Base-by-base conservation (phyloP, 2,329 filamentous ascomycete species). In the Venturia nashicola region DNA sequence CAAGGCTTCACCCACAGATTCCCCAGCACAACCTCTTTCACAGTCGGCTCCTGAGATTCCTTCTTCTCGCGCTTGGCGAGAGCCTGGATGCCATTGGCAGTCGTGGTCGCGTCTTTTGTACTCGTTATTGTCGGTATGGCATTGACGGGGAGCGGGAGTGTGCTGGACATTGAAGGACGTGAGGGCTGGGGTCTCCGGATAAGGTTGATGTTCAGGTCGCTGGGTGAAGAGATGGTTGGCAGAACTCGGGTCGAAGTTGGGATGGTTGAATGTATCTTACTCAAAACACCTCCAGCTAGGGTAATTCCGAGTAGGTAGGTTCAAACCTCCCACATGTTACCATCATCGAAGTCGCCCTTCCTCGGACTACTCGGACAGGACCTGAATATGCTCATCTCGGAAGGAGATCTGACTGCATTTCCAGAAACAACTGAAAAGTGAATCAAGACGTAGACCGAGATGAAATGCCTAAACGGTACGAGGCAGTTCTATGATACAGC, bases 1-100 rank as follows among this genome's bases (percentile, higher is more conserved):
- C 92, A 96, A 2, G 92, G 89, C 69, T 87, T 86, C 77, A 97
- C 95, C 70, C 86, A 85, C 40, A 94, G 80, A 70, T 91, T 85
- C 5, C 92, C 93, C 66, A 97, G 80, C 63, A 96, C 87, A 61
- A 97, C 90, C 72, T 90, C 89, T 71, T 91, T 85, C 68, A 97
- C 88, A 73, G 95, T 96, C 65, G 61, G 61, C 32, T 63, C 46
- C 16, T 68, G 51, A 18, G 66, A 54, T 27, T 51, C 46, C 46
- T 51, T 51, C 46, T 51, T 51, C 20, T 51, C 46, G 46, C 46
- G 46, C 20, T 51, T 51, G 46, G 46, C 46, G 20, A 51, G 46
- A 20, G 46, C 46, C 4, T 51, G 46, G 9, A 51, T 51, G 20
- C 46, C 46, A 51, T 51, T 51, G 20, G 46, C 20, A 5, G 46